Percentiles rank a stretch among this genome's conserved stretches.
phyloP scores from a whole-genome alignment of 169 alveolate genomes.

The Theileria annulata region DNA sequence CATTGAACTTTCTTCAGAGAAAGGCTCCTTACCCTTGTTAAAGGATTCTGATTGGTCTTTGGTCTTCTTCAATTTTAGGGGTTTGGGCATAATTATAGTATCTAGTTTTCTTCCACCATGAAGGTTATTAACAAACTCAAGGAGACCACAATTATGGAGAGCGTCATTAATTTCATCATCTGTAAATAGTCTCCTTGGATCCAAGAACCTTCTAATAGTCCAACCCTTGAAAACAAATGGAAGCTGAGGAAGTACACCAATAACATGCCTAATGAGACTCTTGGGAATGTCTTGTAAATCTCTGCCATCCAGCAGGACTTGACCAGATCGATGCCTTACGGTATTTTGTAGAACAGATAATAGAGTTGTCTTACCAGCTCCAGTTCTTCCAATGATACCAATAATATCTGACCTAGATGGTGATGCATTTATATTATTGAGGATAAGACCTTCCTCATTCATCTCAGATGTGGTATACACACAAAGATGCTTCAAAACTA shows the following conservation, averaged over 20 bases:
- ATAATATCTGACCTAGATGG: neutral
- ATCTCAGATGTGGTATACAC: slow-evolving; percentile 7
- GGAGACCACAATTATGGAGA: slow-evolving; percentile 42
- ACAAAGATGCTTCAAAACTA: slow-evolving; percentile 4
- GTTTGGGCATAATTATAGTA: neutral
- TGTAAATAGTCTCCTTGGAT: slow-evolving; percentile 41
- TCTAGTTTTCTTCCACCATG: neutral
- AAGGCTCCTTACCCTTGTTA: neutral
- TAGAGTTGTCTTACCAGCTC: slow-evolving; percentile 15
- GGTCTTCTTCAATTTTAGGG: neutral
- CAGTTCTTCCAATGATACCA: slow-evolving; percentile 2
- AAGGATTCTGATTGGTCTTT: neutral
- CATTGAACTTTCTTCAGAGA: neutral
- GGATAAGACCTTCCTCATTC: neutral
- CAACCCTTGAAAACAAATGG: slow-evolving; percentile 49
- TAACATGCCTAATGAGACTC: slow-evolving; percentile 3
- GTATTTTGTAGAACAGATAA: slow-evolving; percentile 13
- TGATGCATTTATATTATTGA: neutral
- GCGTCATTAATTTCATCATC: slow-evolving; percentile 44
- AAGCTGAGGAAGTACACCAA: slow-evolving; percentile 47
- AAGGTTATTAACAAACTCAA: neutral
- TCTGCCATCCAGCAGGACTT: neutral
- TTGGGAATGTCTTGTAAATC: slow-evolving; percentile 37
- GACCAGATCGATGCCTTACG: neutral
- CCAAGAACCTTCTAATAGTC: slow-evolving; percentile 58